Percentiles rank a stretch among this genome's conserved stretches.
Evolutionary conservation across 306 rosid genomes (phyloP).

Genomic region (Rubus parviflorus): DNA sequence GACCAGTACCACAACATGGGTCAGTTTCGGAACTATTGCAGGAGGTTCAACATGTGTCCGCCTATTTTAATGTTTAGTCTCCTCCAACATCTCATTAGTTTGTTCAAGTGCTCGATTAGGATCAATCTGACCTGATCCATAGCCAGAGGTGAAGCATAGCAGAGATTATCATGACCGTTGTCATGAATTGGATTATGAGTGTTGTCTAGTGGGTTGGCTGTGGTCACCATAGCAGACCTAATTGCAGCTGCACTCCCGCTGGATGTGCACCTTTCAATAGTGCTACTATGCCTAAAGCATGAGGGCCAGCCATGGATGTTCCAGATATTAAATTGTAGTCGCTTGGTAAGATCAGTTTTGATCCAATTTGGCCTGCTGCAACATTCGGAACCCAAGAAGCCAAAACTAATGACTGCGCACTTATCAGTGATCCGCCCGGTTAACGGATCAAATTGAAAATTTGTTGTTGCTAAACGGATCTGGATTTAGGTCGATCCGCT

Average conservation of each 20-base stretch:
- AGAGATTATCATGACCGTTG: neutral
- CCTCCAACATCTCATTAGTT: too few species aligned
- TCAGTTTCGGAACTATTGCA: too few species aligned
- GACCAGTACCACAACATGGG: too few species aligned
- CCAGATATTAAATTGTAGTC: neutral
- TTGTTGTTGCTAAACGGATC: too few species aligned
- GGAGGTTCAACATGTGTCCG: too few species aligned
- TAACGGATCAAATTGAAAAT: too few species aligned
- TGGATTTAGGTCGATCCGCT: too few species aligned
- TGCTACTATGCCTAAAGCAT: neutral
- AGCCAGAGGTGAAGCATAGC: neutral
- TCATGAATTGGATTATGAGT: neutral
- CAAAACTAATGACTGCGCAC: neutral
- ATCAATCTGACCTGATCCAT: neutral
- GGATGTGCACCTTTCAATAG: neutral
- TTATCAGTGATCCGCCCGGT: too few species aligned
- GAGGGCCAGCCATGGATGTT: neutral
- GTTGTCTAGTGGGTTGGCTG: neutral
- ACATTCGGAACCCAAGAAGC: neutral
- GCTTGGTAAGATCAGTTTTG: neutral
- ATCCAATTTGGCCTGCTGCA: neutral
- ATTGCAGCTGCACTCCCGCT: neutral
- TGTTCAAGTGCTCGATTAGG: neutral
- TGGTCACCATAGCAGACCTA: neutral
- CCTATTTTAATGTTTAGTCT: too few species aligned